Evolutionary conservation across 139 green algal genomes (phyloP).

Genomic region (Chlorella vulgaris): DNA sequence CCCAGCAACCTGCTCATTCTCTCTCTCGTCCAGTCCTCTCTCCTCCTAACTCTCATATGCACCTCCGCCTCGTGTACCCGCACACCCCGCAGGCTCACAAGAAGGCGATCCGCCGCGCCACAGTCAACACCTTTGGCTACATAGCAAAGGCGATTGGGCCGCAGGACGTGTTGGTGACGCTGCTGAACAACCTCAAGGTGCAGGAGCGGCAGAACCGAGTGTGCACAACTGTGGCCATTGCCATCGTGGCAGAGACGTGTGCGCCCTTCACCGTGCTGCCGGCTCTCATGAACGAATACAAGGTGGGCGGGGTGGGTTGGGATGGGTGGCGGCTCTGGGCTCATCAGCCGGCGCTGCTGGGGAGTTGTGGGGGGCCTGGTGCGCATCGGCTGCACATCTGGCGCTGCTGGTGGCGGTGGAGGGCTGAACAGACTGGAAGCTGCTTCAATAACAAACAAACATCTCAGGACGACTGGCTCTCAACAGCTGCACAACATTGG

Average conservation of each 20-base stretch:
- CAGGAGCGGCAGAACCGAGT: conserved; percentile 99
- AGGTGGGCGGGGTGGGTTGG: conserved; percentile 36
- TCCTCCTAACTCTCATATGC: background rate
- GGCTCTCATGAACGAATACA: conserved; percentile 99
- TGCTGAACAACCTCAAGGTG: conserved; percentile 99
- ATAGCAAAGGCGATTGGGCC: conserved; percentile 98
- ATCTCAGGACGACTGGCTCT: no score
- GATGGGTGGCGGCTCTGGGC: background rate
- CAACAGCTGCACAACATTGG: no score
- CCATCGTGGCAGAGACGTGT: conserved; percentile 99
- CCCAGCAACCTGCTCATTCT: no score
- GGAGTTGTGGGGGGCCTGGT: background rate
- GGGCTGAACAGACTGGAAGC: no score
- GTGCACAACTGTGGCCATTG: conserved; percentile 99
- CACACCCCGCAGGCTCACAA: conserved; percentile 74
- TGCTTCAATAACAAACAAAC: no score
- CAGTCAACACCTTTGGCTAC: conserved; percentile 99
- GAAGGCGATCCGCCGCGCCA: conserved; percentile 95
- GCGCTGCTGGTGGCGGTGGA: no score
- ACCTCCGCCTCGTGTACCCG: background rate
- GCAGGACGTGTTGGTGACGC: conserved; percentile 97
- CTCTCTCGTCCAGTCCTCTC: no score
- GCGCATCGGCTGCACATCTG: background rate
- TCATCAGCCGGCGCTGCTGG: background rate
- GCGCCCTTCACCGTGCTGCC: conserved; percentile 99